These are phyloP conservation scores for Hirschfeldia incana DNA, from an alignment of 345 rosid species.

Conservation along the genomic window DNA sequence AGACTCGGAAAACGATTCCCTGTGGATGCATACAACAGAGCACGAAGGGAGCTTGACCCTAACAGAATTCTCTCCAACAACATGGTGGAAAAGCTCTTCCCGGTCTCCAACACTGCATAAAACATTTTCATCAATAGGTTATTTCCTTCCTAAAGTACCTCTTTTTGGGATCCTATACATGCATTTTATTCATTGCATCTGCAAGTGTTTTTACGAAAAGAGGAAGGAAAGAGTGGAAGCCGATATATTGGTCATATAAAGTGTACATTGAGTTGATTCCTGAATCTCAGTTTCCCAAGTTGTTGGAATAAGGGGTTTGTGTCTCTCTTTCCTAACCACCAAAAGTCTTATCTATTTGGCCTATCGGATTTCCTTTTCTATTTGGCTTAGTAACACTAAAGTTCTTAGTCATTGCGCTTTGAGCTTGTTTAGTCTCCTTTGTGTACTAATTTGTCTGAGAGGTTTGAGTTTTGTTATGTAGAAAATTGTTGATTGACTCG, in stretches of 20 bases:
- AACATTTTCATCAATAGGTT: slow-evolving; percentile 20
- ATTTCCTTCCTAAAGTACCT: background rate
- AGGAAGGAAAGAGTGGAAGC: background rate
- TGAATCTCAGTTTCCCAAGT: background rate
- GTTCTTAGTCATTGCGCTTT: background rate
- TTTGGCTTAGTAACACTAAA: background rate
- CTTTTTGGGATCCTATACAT: slow-evolving; percentile 16
- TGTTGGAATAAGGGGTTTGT: background rate
- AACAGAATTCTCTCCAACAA: slow-evolving; percentile 82
- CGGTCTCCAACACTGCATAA: slow-evolving; percentile 51
- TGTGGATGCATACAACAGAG: slow-evolving; percentile 66
- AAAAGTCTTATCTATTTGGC: no score
- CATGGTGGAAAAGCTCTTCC: slow-evolving; percentile 84
- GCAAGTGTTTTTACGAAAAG: slow-evolving; percentile 1
- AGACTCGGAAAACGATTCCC: slow-evolving; percentile 73
- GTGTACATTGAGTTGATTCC: slow-evolving; percentile 21
- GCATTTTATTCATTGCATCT: background rate
- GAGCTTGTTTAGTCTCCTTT: background rate
- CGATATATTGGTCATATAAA: background rate
- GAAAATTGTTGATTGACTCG: slow-evolving; percentile 59
- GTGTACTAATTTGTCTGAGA: background rate
- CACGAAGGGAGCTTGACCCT: slow-evolving; percentile 80
- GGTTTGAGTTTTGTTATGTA: slow-evolving; percentile 32
- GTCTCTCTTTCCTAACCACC: background rate
- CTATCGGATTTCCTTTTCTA: no score